phyloP scores from a whole-genome alignment of 75 land plant species.

The Selaginella moellendorffii region DNA sequence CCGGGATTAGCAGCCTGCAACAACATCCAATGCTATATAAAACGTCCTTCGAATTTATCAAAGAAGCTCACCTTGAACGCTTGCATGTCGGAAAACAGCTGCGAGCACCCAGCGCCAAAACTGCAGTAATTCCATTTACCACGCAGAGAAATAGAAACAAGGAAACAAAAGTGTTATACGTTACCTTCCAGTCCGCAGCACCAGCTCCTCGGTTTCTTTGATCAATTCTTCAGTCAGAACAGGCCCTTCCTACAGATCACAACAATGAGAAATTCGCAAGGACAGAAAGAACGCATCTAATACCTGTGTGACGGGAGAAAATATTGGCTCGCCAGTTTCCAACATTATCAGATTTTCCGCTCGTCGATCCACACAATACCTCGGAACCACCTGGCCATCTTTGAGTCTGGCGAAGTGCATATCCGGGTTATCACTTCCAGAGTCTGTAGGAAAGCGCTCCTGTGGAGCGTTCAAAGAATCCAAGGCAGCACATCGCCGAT shows the following conservation, averaged over 20 bases:
- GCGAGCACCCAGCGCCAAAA: slow-evolving; percentile 96
- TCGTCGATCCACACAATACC: slow-evolving; percentile 64
- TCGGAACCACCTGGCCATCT: slow-evolving; percentile 43
- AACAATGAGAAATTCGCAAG: no score
- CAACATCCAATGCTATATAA: neutral
- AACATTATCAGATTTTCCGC: slow-evolving; percentile 53
- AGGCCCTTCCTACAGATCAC: slow-evolving; percentile 61
- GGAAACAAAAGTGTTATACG: neutral
- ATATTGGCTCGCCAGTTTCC: slow-evolving; percentile 83
- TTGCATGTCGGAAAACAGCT: slow-evolving; percentile 98
- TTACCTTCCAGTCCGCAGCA: slow-evolving; percentile 88
- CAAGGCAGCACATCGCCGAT: slow-evolving; percentile 35
- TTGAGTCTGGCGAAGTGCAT: slow-evolving; percentile 26
- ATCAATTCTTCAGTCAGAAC: slow-evolving; percentile 86
- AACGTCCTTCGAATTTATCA: no score
- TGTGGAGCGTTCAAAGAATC: slow-evolving; percentile 34
- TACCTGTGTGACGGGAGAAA: slow-evolving; percentile 80
- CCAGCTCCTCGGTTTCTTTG: slow-evolving; percentile 79
- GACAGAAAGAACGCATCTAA: no score
- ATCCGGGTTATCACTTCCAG: slow-evolving; percentile 11
- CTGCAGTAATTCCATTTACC: no score
- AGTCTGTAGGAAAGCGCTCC: neutral
- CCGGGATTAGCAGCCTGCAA: slow-evolving; percentile 97
- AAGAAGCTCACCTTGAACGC: slow-evolving; percentile 73
- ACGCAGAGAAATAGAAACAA: slow-evolving; percentile 10